Evolutionary conservation across 164 flowering plant genomes (phyloP), one percentile per base, ranked within the genome.

Genomic region (Cinnamomum micranthum): DNA sequence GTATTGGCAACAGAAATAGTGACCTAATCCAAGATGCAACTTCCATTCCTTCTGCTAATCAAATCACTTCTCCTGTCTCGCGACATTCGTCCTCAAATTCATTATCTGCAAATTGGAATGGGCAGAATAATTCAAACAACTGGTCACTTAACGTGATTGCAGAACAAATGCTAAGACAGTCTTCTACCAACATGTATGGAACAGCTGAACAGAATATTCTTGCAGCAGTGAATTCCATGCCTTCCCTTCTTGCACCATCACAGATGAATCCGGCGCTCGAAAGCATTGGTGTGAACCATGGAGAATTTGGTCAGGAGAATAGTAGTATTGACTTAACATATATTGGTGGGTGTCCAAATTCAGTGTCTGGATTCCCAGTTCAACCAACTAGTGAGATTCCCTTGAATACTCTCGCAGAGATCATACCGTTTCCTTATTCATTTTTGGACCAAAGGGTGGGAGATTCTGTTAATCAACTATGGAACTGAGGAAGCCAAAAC

Each of bases 11-110:
- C 23, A 31, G 50, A 47, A 24, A 23, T 19, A 68, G 65, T 50
- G 65, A 52, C 60, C 73, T n/a, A 71, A n/a, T 59, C 59, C 62
- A 15, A 71, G 77, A 65, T 13, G 66, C 51, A 24, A 55, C 70
- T n/a, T 23, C 28, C 2, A 74, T 51, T 41, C 20, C 67, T 71
- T 25, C 60, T 23, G 14, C 67, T 12, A 71, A 67, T 52, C 72
- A 67, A 71, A 59, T 19, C 50, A 52, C 35, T 51, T 51, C 33
- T 28, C n/a, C 50, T 20, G 35, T 31, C 35, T 33, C 47, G 52
- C 35, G 7, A 20, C 60, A 9, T 9, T 17, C 13, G 12, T 65
- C 70, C n/a, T 65, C 64, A 25, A 2, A 58, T 9, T 28, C 9
- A 69, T 41, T 66, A 35, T 35, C 47, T 35, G 47, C 47, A 35